phyloP scores from a whole-genome alignment of 2,329 filamentous ascomycete species.

The Eutypa lata region DNA sequence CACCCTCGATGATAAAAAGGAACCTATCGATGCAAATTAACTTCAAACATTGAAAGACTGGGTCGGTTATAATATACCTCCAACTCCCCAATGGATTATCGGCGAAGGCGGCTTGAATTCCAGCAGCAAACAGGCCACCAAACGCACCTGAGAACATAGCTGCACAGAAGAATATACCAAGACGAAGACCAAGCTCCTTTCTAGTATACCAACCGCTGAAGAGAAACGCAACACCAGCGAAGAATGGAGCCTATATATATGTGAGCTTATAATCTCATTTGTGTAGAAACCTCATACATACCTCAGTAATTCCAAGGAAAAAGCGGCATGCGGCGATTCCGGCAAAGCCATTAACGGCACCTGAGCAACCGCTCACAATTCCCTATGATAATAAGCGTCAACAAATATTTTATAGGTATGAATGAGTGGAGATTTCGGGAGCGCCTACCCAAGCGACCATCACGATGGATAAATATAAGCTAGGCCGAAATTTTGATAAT shows the following conservation, averaged over 20 bases:
- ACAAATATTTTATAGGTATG: constrained; percentile 3
- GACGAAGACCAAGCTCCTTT: constrained; percentile 10
- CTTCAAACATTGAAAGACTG: too few species aligned
- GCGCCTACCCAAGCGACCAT: constrained; percentile 37
- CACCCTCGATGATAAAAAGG: constrained; percentile 7
- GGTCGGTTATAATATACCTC: neutral
- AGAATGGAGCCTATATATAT: constrained; percentile 9
- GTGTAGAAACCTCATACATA: neutral
- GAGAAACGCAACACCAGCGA: constrained; percentile 14
- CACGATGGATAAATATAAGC: constrained; percentile 37
- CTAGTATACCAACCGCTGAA: constrained; percentile 15
- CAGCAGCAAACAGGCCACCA: constrained; percentile 8
- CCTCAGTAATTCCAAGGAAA: constrained; percentile 19
- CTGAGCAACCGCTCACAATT: constrained; percentile 19
- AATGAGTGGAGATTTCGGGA: neutral
- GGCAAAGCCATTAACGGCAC: constrained; percentile 12
- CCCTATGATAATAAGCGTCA: constrained; percentile 17
- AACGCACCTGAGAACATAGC: constrained; percentile 7
- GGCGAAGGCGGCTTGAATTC: constrained; percentile 4
- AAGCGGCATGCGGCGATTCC: constrained; percentile 16
- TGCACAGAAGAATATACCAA: constrained; percentile 9
- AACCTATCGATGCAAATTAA: too few species aligned
- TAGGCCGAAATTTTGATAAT: constrained; percentile 40
- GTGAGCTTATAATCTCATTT: neutral
- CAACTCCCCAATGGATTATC: constrained; percentile 2